Conservation (phyloP, 352 stramenopile species). For the Phytopythium aichiense region DNA sequence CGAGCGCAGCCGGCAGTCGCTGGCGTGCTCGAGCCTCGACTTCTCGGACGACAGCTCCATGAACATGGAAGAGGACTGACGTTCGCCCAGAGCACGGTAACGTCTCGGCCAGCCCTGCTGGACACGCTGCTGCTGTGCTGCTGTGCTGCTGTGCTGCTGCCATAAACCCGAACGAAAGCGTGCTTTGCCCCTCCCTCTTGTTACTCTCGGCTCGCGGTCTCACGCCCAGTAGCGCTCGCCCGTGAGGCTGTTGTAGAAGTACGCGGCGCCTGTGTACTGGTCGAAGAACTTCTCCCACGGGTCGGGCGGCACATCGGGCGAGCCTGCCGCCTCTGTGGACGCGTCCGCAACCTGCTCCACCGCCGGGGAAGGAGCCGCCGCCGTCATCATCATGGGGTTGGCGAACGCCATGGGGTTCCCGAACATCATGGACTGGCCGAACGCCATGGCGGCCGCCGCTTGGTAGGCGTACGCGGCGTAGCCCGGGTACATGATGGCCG, state of each 20-base stretch:
- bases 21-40: constrained; percentile 56
- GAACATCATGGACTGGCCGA: constrained; percentile 44
- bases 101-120: constrained; percentile 6
- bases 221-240: constrained; percentile 83
- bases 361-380: constrained; percentile 1
- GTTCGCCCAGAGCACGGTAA: not conserved
- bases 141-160: not conserved
- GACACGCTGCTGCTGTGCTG: not conserved
- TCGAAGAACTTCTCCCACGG: constrained; percentile 87
- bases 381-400: constrained; percentile 23
- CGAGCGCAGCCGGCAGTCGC: constrained; percentile 49
- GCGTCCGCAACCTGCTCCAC: not conserved
- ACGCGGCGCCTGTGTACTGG: constrained; percentile 77
- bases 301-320: constrained; percentile 33
- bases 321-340: constrained; percentile 7
- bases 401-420: constrained; percentile 34
- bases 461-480: constrained; percentile 64
- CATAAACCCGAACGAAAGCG: not conserved
- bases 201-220: not conserved
- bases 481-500: constrained; percentile 41
- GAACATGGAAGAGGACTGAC: constrained; percentile 50
- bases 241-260: constrained; percentile 89
- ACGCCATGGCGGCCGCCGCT: constrained; percentile 47
- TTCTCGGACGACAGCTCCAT: constrained; percentile 80
- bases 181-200: not conserved